Evolutionary conservation across 2,329 filamentous ascomycete species (phyloP).

Genomic region (Penicillium sp.): DNA sequence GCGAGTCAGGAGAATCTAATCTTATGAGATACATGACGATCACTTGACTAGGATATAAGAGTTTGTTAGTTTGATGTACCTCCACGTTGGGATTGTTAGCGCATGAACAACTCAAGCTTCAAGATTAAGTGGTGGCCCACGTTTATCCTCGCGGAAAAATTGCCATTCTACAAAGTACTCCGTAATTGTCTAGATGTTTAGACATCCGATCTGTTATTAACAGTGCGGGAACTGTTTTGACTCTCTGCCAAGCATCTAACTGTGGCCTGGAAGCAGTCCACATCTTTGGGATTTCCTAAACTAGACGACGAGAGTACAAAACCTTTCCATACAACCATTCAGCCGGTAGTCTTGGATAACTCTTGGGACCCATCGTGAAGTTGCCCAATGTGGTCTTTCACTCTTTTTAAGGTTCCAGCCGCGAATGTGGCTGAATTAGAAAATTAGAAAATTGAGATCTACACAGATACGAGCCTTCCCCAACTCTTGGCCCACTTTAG

Average conservation of each 20-base stretch:
- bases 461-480: conserved; percentile 3
- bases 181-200: neutral
- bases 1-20: neutral
- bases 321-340: neutral
- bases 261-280: neutral
- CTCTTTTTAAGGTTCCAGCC: too few species aligned
- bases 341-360: neutral
- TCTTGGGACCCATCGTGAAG: neutral
- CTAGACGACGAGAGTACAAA: neutral
- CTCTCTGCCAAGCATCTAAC: neutral
- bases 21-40: neutral
- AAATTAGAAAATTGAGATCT: conserved; percentile 2
- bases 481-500: neutral
- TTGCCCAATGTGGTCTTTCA: neutral
- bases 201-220: neutral
- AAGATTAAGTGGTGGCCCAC: neutral
- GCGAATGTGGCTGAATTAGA: neutral
- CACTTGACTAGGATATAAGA: neutral
- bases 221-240: neutral
- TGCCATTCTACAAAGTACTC: neutral
- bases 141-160: neutral
- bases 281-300: neutral
- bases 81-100: neutral
- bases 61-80: neutral
- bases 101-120: neutral